Evolutionary conservation across 352 stramenopile genomes (phyloP).

Genomic region (Aphanomyces stellatus): DNA sequence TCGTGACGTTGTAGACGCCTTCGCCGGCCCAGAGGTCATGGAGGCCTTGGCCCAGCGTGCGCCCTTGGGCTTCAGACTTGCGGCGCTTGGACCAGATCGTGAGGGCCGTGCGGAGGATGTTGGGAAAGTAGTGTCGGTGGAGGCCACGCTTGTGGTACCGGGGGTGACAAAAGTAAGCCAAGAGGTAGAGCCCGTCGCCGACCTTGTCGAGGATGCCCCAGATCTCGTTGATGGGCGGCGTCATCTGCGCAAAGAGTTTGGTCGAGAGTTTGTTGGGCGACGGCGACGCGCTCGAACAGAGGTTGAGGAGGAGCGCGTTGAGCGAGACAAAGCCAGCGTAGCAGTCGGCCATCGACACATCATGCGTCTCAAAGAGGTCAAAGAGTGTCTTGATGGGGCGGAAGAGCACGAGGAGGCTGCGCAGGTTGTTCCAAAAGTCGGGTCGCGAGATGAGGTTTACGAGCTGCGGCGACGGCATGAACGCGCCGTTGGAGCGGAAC

Average conservation of each 20-base stretch:
- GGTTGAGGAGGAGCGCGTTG: conserved; percentile 10
- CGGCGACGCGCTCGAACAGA: neutral
- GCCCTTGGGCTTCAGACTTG: conserved; percentile 2
- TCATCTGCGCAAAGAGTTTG: conserved; percentile 9
- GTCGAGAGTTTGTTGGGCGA: conserved; percentile 8
- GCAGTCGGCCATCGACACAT: conserved; percentile 1
- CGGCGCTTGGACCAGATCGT: conserved; percentile 4
- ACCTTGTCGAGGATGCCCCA: neutral
- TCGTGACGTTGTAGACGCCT: conserved; percentile 8
- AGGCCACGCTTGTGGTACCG: conserved; percentile 12
- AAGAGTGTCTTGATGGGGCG: conserved; percentile 13
- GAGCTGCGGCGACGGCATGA: neutral
- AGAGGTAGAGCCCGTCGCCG: neutral
- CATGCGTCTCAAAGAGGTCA: neutral
- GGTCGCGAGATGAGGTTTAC: neutral
- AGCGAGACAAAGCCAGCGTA: conserved; percentile 1
- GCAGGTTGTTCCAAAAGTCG: conserved; percentile 14
- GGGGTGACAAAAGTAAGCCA: conserved; percentile 15
- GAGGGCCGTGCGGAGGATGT: conserved; percentile 8
- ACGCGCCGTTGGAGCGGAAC: neutral
- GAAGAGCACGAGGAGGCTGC: neutral
- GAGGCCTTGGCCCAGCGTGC: neutral
- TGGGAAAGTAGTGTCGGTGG: conserved; percentile 5
- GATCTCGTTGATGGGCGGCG: conserved; percentile 1
- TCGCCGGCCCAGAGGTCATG: conserved; percentile 10